A percentile compares a stretch with the other conserved stretches of the same genome.
Conservation (phyloP, 164 flowering plant species). For the Sextonia rubra region DNA sequence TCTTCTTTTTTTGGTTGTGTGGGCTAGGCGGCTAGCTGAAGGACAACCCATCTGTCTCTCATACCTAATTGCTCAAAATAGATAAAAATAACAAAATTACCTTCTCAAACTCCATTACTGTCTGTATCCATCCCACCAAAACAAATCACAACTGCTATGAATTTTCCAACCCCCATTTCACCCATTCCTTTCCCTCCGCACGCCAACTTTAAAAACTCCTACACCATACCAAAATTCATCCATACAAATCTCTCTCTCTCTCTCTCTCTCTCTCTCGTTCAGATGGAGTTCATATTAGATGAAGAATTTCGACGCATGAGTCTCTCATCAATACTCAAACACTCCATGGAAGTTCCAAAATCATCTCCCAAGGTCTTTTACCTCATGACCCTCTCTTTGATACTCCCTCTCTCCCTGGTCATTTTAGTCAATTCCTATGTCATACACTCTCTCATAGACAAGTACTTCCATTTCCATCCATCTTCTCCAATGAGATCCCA, state of each 20-base stretch:
- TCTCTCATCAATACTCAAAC: neutral
- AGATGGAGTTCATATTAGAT: neutral
- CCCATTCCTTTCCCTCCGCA: neutral
- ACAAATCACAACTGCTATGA: neutral
- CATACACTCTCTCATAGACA: neutral
- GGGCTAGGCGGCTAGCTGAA: too few species aligned
- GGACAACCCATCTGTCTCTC: too few species aligned
- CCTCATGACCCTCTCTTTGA: neutral
- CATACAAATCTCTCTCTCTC: too few species aligned
- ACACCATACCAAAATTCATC: too few species aligned
- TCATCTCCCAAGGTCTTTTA: neutral
- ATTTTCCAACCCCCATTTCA: neutral
- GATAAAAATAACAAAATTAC: too few species aligned
- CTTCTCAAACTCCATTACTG: too few species aligned
- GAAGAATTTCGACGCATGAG: neutral
- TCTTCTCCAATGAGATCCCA: neutral
- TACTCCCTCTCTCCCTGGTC: neutral
- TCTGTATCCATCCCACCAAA: too few species aligned
- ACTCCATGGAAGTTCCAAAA: neutral
- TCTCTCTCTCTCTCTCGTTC: neutral
- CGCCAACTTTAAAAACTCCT: too few species aligned
- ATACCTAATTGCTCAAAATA: too few species aligned
- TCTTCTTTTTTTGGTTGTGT: too few species aligned
- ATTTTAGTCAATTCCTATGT: neutral
- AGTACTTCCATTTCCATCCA: neutral